Conservation (phyloP, 2,329 filamentous ascomycete genomes). For the Cercospora sesami region DNA sequence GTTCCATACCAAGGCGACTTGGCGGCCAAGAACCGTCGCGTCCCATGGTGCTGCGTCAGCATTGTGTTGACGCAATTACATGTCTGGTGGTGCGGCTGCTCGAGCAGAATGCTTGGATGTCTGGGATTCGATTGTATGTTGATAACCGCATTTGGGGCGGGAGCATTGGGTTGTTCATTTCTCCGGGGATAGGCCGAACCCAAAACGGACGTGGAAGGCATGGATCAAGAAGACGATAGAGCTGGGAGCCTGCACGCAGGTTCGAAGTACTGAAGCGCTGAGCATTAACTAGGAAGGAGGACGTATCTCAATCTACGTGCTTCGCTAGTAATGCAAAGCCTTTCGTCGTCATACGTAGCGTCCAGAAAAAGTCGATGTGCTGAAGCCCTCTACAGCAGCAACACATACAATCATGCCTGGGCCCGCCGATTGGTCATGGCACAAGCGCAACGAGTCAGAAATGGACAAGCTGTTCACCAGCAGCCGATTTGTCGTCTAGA, state of each 20-base stretch:
- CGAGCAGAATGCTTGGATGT: constrained; percentile 8
- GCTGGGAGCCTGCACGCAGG: neutral
- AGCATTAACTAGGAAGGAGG: neutral
- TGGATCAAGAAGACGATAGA: neutral
- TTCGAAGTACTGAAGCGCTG: neutral
- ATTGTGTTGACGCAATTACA: neutral
- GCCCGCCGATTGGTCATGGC: neutral
- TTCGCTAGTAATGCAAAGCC: neutral
- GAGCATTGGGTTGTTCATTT: neutral
- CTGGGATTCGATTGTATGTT: neutral
- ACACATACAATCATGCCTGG: neutral
- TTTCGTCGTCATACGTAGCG: neutral
- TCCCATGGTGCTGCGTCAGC: neutral
- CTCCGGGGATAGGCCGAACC: neutral
- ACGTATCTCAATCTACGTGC: neutral
- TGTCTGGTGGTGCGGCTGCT: neutral
- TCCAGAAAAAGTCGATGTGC: neutral
- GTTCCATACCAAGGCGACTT: constrained; percentile 6
- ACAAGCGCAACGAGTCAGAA: neutral
- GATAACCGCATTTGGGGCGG: neutral
- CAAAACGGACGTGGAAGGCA: neutral
- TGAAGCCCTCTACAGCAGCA: neutral
- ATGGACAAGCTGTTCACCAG: neutral
- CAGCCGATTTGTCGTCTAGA: neutral
- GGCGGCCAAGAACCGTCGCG: constrained; percentile 11